Percentiles rank a stretch among this genome's conserved stretches.
These are phyloP conservation scores for Claviceps maximensis DNA, from an alignment of 2,329 filamentous ascomycete species.

Conservation along the genomic window DNA sequence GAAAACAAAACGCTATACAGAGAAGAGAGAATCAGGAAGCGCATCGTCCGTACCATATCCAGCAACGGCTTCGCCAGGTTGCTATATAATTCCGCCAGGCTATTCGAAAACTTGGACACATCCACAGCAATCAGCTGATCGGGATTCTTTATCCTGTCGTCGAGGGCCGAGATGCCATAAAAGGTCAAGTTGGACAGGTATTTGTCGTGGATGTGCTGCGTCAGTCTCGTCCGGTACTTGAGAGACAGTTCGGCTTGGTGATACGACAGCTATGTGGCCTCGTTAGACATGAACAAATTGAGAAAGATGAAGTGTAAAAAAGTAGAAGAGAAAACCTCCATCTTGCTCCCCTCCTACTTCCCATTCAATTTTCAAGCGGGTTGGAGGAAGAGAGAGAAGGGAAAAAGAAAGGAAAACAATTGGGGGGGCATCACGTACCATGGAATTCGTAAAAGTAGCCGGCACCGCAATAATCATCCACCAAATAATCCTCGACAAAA, in stretches of 20 bases:
- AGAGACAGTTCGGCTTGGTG: constrained; percentile 91
- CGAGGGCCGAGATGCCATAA: constrained; percentile 86
- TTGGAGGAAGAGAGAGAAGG: neutral
- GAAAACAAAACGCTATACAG: neutral
- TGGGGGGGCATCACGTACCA: too few relatives aligned
- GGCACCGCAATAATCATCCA: constrained; percentile 98
- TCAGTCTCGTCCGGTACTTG: constrained; percentile 83
- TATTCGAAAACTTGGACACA: constrained; percentile 91
- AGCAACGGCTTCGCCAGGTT: constrained; percentile 90
- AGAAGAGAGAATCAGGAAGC: neutral
- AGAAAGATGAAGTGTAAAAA: too few relatives aligned
- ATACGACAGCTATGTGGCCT: constrained; percentile 69
- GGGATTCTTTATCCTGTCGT: constrained; percentile 96
- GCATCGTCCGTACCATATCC: constrained; percentile 58
- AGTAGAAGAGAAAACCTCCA: too few relatives aligned
- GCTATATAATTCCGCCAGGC: constrained; percentile 85
- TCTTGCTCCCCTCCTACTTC: too few relatives aligned
- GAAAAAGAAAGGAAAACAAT: neutral
- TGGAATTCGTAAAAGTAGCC: constrained; percentile 96
- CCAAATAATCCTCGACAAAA: constrained; percentile 79
- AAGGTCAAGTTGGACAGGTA: constrained; percentile 98
- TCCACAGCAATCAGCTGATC: constrained; percentile 96
- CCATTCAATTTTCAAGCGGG: too few relatives aligned
- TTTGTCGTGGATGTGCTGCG: constrained; percentile 88
- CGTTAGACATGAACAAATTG: too few relatives aligned